Evolutionary conservation across 2,329 filamentous ascomycete species (phyloP), one percentile per base, ranked within the genome.

Genomic region (Paraphoma sp.): DNA sequence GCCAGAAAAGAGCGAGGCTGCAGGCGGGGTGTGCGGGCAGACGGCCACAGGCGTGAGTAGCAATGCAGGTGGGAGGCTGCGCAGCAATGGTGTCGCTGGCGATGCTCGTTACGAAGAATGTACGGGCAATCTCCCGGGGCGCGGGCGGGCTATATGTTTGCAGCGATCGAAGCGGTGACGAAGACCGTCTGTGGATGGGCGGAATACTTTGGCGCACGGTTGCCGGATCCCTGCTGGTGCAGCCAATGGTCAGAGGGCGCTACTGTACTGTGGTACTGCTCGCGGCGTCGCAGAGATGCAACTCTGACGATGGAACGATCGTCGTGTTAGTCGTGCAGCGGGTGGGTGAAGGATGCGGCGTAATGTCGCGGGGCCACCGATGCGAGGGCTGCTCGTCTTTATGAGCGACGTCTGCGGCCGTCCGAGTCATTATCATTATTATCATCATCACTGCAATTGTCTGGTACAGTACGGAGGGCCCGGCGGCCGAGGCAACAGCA

Each of bases 131-230:
- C 23, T 54, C 42, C 58, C 57, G 63, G 65, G 65, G 64, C 63
- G 53, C 50, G 53, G 53, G 57, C 57, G 48, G 60, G 50, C 60
- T 69, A 67, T 67, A 68, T 64, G 65, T 51, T 54, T 48, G 55
- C 55, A 30, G 63, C 48, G 51, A 57, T 42, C 30, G 50, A 57
- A 63, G 67, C 67, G 67, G 67, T 70, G 67, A 70, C 67, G 65
- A 53, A 48, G 56, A 57, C 59, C 47, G 64, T 50, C 59, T 50
- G 50, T 40, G 42, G 29, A 48, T 57, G 54, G 59, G 51, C 61
- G 49, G 45, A 51, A 53, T 48, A 51, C 40, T 52, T 56, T 53
- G 62, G 59, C 60, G 60, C 61, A 57, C 54, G 61, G 51, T 59
- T 61, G 47, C 56, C 55, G 58, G n/a, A 16, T 38, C 30, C 46